Conservation (phyloP, 805 yeast species). For the Kluyveromyces lactis region DNA sequence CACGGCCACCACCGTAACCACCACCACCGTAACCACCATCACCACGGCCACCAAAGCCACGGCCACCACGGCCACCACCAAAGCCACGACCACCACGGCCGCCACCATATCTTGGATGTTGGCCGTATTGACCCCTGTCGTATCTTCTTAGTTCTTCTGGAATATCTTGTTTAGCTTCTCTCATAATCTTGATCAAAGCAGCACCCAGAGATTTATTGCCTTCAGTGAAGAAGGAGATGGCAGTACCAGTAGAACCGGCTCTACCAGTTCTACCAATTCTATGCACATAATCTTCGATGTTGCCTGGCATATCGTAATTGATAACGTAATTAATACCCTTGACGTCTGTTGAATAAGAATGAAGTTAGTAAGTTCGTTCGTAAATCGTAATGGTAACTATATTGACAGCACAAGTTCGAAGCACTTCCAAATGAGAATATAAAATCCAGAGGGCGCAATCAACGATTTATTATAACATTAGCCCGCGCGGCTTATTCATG, state of each 20-base stretch:
- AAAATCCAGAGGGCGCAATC: too few species aligned
- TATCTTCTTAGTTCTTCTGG: constrained; percentile 72
- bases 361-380: constrained; percentile 18
- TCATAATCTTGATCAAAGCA: constrained; percentile 79
- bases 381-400: background rate
- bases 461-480: too few species aligned
- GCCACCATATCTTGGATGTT: constrained; percentile 50
- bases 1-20: constrained; percentile 31
- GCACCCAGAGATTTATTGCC: constrained; percentile 84
- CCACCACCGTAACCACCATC: constrained; percentile 35
- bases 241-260: constrained; percentile 95
- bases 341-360: constrained; percentile 57
- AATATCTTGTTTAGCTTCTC: constrained; percentile 89
- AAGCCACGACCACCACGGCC: constrained; percentile 38
- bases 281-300: constrained; percentile 97
- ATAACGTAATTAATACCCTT: constrained; percentile 92
- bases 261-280: constrained; percentile 99
- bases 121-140: constrained; percentile 69
- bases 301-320: constrained; percentile 96
- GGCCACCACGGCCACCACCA: constrained; percentile 36
- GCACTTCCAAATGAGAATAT: too few species aligned
- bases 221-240: constrained; percentile 87
- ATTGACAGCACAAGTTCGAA: too few species aligned
- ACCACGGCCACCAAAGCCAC: constrained; percentile 29
- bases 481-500: background rate